Conservation (phyloP, 2,329 filamentous ascomycete species). For the Macrophomina pseudophaseolina region DNA sequence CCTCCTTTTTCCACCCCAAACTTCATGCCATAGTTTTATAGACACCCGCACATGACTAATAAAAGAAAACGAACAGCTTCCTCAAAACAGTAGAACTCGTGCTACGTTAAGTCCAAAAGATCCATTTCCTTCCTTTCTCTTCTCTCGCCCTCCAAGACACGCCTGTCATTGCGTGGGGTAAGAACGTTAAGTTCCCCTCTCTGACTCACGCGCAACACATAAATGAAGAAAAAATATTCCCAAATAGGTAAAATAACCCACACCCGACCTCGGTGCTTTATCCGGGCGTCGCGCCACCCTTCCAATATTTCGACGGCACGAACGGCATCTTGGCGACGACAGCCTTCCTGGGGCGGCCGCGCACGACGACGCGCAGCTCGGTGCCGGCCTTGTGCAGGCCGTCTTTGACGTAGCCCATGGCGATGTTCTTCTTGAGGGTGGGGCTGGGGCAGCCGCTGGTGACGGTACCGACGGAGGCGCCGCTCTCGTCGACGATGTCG, state of each 20-base stretch:
- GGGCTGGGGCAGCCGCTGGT: conserved; percentile 93
- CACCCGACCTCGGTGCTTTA: background rate
- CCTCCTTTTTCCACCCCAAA: background rate
- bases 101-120: conserved; percentile 8
- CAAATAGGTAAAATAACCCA: background rate
- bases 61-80: background rate
- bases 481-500: conserved; percentile 68
- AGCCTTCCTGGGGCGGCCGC: conserved; percentile 76
- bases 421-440: conserved; percentile 85
- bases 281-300: conserved; percentile 30
- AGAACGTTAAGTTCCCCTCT: background rate
- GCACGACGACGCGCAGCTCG: conserved; percentile 76
- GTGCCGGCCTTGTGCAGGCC: conserved; percentile 85
- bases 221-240: no score
- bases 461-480: conserved; percentile 74
- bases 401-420: conserved; percentile 89
- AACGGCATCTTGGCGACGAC: conserved; percentile 89
- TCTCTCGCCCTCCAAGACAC: background rate
- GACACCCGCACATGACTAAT: background rate
- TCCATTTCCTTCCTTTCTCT: background rate
- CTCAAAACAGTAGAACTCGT: background rate
- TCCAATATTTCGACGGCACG: conserved; percentile 78
- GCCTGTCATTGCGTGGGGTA: background rate
- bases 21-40: conserved; percentile 15
- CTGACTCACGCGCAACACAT: no score